Percentiles rank a stretch among this genome's conserved stretches.
phyloP scores from a whole-genome alignment of 1,139 yeast genomes.

The Kodamaea plutei region DNA sequence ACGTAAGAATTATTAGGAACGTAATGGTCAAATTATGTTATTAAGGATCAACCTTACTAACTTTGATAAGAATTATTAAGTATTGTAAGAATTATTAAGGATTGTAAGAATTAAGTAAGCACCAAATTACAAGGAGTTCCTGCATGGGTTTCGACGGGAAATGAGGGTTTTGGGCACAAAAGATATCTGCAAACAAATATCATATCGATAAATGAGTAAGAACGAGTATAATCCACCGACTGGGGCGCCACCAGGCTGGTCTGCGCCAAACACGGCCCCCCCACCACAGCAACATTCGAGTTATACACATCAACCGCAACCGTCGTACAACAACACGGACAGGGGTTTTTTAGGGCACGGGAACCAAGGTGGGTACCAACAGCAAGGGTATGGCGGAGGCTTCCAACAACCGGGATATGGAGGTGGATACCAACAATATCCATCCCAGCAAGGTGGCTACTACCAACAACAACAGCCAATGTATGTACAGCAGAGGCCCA shows the following conservation, averaged over 20 bases:
- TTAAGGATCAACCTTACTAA: no score
- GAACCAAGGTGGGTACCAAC: constrained; percentile 28
- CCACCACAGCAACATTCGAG: constrained; percentile 38
- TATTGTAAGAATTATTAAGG: no score
- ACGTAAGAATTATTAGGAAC: no score
- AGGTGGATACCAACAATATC: constrained; percentile 20
- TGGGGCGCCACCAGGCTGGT: constrained; percentile 48
- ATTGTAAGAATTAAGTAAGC: no score
- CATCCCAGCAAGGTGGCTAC: constrained; percentile 21
- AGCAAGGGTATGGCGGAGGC: constrained; percentile 17
- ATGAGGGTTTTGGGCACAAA: no score
- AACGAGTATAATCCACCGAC: constrained; percentile 36
- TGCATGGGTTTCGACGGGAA: no score
- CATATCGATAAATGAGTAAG: no score
- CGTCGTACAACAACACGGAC: constrained; percentile 5
- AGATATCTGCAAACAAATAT: no score
- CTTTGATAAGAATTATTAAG: no score
- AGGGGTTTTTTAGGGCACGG: constrained; percentile 21
- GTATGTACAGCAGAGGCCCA: constrained; percentile 53
- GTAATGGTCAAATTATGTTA: no score
- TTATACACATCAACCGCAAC: constrained; percentile 21
- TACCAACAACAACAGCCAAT: constrained; percentile 58
- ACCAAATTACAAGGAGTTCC: no score
- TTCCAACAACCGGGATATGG: constrained; percentile 13
- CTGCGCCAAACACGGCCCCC: constrained; percentile 33